Base-by-base conservation (phyloP, 139 green algal genomes). In the Micractinium conductrix region DNA sequence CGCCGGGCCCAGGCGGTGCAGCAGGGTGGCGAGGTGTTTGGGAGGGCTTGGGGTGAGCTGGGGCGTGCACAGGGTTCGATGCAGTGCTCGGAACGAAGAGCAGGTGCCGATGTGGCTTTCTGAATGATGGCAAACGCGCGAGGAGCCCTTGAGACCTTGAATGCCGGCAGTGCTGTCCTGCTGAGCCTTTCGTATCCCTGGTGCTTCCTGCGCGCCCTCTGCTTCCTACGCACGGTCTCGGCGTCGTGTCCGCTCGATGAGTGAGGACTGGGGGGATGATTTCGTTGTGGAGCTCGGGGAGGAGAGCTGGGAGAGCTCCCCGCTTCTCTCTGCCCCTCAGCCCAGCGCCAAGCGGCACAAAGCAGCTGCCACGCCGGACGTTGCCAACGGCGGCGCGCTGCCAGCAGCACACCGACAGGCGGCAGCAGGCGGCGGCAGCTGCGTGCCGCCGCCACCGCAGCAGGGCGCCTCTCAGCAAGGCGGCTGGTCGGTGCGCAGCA, bases 401-500 rank as follows among this genome's bases (percentile, higher is more conserved):
- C 30, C n/a, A 53, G 70, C 70, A 21, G 42, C 28, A 28, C 42
- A 53, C 28, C 16, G 60, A 7, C 60, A 83, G 74, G 43, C 60
- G 62, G 14, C 78, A 8, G 43, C n/a, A 38, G 33, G 62, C 63
- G 30, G 78, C 62, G 26, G 75, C 53, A 44, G 24, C 53, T 60
- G 37, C n/a, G 24, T 35, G 37, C 37, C 75, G n/a, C 17, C 60
- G 4, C 22, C 19, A 28, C 22, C 9, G 38, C 69, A 2, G 21
- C 62, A 24, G 62, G 22, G 0, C 7, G 9, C 37, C 69, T 53
- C 22, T n/a, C 38, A 53, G 69, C 69, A 75, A 12, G 42, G 70
- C 42, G 44, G 70, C 70, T 82, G 76, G 76, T 30, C 21, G 24
- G 58, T 82, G 76, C 76, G 76, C 76, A 82, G 76, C 76, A 73